phyloP scores from a whole-genome alignment of 257 asterid species.

The Solanum chiquidenum region DNA sequence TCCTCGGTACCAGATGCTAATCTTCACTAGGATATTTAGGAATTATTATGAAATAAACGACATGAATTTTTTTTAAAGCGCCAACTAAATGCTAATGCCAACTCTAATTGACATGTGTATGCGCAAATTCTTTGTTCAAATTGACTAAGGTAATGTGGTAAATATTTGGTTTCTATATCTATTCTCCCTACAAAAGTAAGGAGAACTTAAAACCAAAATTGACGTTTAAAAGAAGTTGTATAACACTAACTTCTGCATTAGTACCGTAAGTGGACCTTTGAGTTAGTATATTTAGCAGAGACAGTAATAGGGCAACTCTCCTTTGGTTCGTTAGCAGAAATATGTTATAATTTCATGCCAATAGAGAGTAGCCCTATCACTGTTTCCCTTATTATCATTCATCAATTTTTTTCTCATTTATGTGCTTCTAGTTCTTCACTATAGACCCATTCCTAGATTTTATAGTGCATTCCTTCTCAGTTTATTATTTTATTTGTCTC shows the following conservation, averaged over 20 bases:
- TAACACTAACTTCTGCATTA: background rate
- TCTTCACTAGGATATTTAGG: too few species aligned
- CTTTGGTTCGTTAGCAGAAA: slow-evolving; percentile 32
- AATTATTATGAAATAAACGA: too few species aligned
- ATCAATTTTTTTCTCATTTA: background rate
- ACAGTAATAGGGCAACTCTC: slow-evolving; percentile 55
- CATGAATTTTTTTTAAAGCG: too few species aligned
- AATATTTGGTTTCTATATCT: background rate
- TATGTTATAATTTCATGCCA: slow-evolving; percentile 25
- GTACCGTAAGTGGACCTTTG: background rate
- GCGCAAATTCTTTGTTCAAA: too few species aligned
- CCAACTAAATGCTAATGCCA: too few species aligned
- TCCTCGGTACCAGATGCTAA: too few species aligned
- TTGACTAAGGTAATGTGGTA: background rate
- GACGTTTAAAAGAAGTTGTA: background rate
- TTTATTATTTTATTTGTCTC: background rate
- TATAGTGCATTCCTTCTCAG: background rate
- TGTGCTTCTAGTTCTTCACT: background rate
- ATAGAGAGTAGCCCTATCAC: slow-evolving; percentile 32
- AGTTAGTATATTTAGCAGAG: slow-evolving; percentile 16
- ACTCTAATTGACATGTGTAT: too few species aligned
- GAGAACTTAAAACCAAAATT: background rate
- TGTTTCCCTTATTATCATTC: slow-evolving; percentile 10
- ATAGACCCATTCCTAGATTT: background rate
- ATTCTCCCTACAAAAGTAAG: background rate